These are phyloP conservation scores for Aeschynomene evenia DNA, from an alignment of 306 rosid species.

Conservation along the genomic window DNA sequence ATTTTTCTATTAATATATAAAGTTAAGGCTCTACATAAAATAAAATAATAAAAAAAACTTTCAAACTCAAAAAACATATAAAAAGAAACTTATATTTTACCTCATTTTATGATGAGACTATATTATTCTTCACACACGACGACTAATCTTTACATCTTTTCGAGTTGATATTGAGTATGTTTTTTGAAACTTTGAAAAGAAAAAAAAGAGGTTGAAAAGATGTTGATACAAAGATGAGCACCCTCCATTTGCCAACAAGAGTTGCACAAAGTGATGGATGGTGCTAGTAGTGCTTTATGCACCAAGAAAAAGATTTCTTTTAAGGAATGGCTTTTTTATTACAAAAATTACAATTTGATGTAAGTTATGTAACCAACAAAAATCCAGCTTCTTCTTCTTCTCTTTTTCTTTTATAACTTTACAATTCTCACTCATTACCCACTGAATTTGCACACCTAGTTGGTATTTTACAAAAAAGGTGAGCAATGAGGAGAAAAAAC, in stretches of 20 bases:
- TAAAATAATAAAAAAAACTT: no score
- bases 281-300: conserved; percentile 32
- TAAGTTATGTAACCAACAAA: conserved; percentile 54
- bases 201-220: conserved; percentile 39
- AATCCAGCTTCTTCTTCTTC: conserved; percentile 49
- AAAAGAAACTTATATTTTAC: no score
- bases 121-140: no score
- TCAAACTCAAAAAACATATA: no score
- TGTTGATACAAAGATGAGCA: conserved; percentile 45
- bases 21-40: no score
- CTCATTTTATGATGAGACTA: no score
- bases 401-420: conserved; percentile 44
- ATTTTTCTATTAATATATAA: no score
- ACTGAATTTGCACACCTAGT: conserved; percentile 48
- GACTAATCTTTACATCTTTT: no score
- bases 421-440: conserved; percentile 62
- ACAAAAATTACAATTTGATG: conserved; percentile 54
- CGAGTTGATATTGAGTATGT: background rate
- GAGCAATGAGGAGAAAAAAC: conserved; percentile 40
- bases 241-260: conserved; percentile 34
- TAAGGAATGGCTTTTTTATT: conserved; percentile 47
- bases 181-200: conserved; percentile 7
- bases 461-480: conserved; percentile 48
- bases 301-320: conserved; percentile 38
- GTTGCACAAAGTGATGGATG: conserved; percentile 37